Conservation (phyloP, 2,329 filamentous ascomycete genomes). For the Pleomassaria siparia region DNA sequence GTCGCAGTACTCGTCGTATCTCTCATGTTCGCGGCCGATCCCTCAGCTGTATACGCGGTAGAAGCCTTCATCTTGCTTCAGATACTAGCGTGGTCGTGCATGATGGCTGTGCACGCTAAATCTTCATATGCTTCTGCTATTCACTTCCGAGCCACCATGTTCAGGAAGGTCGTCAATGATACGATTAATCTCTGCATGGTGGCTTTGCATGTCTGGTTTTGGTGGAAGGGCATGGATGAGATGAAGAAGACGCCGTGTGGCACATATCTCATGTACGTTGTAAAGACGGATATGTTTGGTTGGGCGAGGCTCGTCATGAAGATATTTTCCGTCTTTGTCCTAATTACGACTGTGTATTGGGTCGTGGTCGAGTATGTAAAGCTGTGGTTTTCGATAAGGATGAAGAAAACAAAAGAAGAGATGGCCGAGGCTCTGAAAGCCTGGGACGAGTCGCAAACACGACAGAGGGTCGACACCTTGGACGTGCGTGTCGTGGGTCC, state of each 20-base stretch:
- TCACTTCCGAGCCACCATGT: conserved; percentile 2
- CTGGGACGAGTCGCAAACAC: neutral
- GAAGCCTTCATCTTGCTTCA: conserved; percentile 24
- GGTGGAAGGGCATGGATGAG: conserved; percentile 20
- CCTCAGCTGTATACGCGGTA: conserved; percentile 15
- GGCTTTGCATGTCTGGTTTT: conserved; percentile 22
- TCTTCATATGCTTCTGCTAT: conserved; percentile 2
- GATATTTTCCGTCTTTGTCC: conserved; percentile 11
- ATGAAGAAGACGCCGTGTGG: conserved; percentile 22
- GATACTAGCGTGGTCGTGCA: conserved; percentile 19
- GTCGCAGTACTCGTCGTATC: conserved; percentile 21
- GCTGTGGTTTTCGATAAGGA: conserved; percentile 4
- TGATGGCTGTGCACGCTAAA: conserved; percentile 11
- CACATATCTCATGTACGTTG: conserved; percentile 19
- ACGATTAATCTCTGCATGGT: conserved; percentile 9
- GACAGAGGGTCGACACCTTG: neutral
- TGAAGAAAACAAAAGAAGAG: conserved; percentile 6
- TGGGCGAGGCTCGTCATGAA: conserved; percentile 23
- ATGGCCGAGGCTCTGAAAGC: conserved; percentile 2
- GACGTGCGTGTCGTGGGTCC: neutral
- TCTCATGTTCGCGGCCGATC: conserved; percentile 13
- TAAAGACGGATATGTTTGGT: conserved; percentile 21
- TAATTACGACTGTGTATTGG: conserved; percentile 11
- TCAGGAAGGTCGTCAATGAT: conserved; percentile 6
- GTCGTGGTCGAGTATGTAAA: conserved; percentile 5